Base-by-base conservation (phyloP, 495 filamentous ascomycete species). In the Jackrogersella multiformis region DNA sequence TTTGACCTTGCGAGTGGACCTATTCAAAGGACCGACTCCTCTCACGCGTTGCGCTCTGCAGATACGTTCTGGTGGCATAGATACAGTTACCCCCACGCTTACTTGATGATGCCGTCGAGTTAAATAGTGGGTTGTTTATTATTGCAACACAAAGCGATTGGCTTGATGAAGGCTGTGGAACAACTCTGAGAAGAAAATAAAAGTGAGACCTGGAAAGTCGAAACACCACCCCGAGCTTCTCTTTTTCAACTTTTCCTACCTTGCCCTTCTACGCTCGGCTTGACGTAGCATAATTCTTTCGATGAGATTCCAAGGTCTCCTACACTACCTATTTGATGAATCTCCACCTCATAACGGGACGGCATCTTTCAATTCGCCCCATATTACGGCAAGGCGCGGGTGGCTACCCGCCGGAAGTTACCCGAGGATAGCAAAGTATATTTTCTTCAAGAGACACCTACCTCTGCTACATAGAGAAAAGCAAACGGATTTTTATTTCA, bases 21-120 rank as follows among this genome's bases (percentile, higher is more conserved):
- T 24, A 21, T 63, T 56, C 6, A 41, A 8, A 39, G 61, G 61
- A 9, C 51, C 61, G 23, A 42, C 20, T 23, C 51, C 60, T 34
- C 49, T 48, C 9, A 56, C 52, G n/a, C 51, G 42, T 24, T 51
- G 61, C 21, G 61, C 61, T 42, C 61, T 48, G 23, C 32, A 42
- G 32, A 64, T 56, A 41, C 61, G 61, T 42, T 64, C 30, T 30
- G 61, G 61, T 4, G 61, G 61, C 61, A 64, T 64, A 10, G 20
- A 1, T 35, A 9, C 26, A 15, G 9, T 18, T 34, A 2, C 4
- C 34, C 48, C n/a, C 12, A 2, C 12, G 5, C n/a, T 15, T 1
- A 12, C 26, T 44, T 21, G 20, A 9, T 32, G 23, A 28, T 48
- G 13, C 4, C 15, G 8, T 32, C 8, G 15, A 32, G 26, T 32